Evolutionary conservation across 345 rosid genomes (phyloP).

Genomic region (Gossypioides kirkii): DNA sequence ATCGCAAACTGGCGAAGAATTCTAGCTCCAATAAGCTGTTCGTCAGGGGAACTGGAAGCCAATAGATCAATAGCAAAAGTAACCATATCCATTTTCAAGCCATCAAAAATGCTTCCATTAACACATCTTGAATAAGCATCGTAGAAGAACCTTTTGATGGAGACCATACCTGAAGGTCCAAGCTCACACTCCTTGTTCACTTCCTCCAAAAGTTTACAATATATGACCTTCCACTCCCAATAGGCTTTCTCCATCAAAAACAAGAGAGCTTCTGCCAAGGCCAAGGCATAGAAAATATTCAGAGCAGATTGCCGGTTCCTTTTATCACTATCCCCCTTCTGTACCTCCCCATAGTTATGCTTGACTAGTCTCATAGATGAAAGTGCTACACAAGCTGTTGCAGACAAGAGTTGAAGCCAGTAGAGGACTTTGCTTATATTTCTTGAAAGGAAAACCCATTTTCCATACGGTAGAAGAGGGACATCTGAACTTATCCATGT

Average conservation of each 20-base stretch:
- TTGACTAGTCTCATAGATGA: conserved; percentile 65
- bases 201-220: conserved; percentile 57
- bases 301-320: conserved; percentile 65
- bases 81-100: conserved; percentile 84
- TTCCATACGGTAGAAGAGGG: conserved; percentile 66
- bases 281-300: conserved; percentile 68
- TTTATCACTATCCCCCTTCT: conserved; percentile 63
- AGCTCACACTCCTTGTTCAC: conserved; percentile 65
- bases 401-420: conserved; percentile 90
- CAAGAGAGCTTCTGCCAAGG: conserved; percentile 75
- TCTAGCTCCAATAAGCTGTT: conserved; percentile 75
- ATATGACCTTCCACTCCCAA: conserved; percentile 67
- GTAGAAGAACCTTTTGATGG: conserved; percentile 69
- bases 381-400: conserved; percentile 60
- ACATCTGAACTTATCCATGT: conserved; percentile 70
- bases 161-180: conserved; percentile 57
- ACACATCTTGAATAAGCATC: conserved; percentile 82
- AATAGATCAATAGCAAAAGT: conserved; percentile 67
- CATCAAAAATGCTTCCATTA: conserved; percentile 81
- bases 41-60: conserved; percentile 67
- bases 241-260: conserved; percentile 83
- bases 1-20: conserved; percentile 53
- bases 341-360: conserved; percentile 69
- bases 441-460: conserved; percentile 64
- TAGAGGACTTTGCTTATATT: conserved; percentile 66